A percentile compares a stretch with the other conserved stretches of the same genome.
Conservation (phyloP, 371 early-diverging fungal genomes). For the Choanephora cucurbitarum region DNA sequence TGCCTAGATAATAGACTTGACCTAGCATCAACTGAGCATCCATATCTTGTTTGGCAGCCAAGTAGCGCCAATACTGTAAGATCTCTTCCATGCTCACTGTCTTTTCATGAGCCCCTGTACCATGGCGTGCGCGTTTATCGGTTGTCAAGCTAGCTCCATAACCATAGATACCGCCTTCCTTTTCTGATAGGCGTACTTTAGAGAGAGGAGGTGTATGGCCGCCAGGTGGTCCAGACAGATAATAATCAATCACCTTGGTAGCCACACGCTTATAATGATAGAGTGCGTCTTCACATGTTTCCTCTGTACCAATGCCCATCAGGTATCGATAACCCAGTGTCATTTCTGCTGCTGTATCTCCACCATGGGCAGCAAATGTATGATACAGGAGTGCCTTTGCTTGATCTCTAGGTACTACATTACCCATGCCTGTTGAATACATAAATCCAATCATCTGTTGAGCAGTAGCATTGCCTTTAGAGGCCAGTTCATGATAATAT, state of each 20-base stretch:
- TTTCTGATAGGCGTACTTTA: slow-evolving; percentile 76
- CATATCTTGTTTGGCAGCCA: slow-evolving; percentile 68
- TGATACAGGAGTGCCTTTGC: slow-evolving; percentile 78
- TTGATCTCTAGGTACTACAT: slow-evolving; percentile 62
- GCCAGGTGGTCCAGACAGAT: slow-evolving; percentile 78
- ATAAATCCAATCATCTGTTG: slow-evolving; percentile 89
- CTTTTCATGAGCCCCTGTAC: slow-evolving; percentile 22
- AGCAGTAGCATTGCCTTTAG: slow-evolving; percentile 79
- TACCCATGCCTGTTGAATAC: slow-evolving; percentile 88
- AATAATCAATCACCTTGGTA: slow-evolving; percentile 73
- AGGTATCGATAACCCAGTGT: slow-evolving; percentile 85
- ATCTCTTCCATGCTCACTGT: slow-evolving; percentile 71
- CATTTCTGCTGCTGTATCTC: slow-evolving; percentile 77
- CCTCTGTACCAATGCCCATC: slow-evolving; percentile 80
- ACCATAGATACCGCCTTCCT: slow-evolving; percentile 83
- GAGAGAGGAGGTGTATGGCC: slow-evolving; percentile 73
- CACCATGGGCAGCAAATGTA: slow-evolving; percentile 82
- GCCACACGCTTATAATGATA: slow-evolving; percentile 83
- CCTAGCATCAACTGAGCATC: slow-evolving; percentile 66
- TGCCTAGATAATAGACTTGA: slow-evolving; percentile 81
- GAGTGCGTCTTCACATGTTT: slow-evolving; percentile 76
- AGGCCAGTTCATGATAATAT: slow-evolving; percentile 61
- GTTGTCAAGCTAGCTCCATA: slow-evolving; percentile 62
- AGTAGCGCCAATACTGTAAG: slow-evolving; percentile 74
- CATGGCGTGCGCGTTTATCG: slow-evolving; percentile 26